A percentile compares a stretch with the other conserved stretches of the same genome.
phyloP scores from a whole-genome alignment of 2,329 filamentous ascomycete genomes.

The Piedraia hortae region DNA sequence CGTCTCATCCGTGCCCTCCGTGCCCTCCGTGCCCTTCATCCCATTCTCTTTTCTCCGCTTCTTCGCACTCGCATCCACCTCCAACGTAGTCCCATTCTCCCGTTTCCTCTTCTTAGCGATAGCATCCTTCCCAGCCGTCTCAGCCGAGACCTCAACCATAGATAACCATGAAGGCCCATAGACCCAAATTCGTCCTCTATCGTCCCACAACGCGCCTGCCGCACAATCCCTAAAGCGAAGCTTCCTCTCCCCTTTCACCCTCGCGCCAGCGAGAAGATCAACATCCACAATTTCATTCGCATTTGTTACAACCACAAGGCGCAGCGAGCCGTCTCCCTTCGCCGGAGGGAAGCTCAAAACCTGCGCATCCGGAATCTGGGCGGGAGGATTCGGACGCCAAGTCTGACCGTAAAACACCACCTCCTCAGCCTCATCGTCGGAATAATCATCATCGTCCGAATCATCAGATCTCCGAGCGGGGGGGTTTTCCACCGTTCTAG shows the following conservation, averaged over 20 bases:
- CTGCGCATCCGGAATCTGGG: too few relatives aligned
- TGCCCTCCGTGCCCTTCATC: too few relatives aligned
- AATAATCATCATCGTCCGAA: constrained; percentile 10
- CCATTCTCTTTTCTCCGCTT: too few relatives aligned
- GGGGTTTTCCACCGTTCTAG: too few relatives aligned
- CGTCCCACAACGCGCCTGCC: constrained; percentile 67
- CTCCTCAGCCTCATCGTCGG: constrained; percentile 18
- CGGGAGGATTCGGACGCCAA: constrained; percentile 50
- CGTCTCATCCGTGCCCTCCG: constrained; percentile 2
- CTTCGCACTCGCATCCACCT: too few relatives aligned
- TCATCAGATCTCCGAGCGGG: too few relatives aligned
- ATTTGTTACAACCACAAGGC: constrained; percentile 32
- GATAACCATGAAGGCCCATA: constrained; percentile 68
- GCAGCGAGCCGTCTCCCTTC: too few relatives aligned
- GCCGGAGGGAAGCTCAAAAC: too few relatives aligned
- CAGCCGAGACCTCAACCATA: constrained; percentile 51
- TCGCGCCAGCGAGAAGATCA: constrained; percentile 43
- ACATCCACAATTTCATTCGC: constrained; percentile 49
- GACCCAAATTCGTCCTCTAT: constrained; percentile 37
- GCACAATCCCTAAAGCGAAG: constrained; percentile 48
- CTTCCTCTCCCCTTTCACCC: too few relatives aligned
- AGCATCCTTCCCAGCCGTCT: constrained; percentile 1
- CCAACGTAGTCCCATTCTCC: too few relatives aligned
- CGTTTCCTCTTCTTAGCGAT: constrained; percentile 8
- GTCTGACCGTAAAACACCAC: constrained; percentile 29